Evolutionary conservation across 1,284 basidiomycete species (phyloP), one percentile per base, ranked within the genome.

Genomic region (Sporisorium exsertum): DNA sequence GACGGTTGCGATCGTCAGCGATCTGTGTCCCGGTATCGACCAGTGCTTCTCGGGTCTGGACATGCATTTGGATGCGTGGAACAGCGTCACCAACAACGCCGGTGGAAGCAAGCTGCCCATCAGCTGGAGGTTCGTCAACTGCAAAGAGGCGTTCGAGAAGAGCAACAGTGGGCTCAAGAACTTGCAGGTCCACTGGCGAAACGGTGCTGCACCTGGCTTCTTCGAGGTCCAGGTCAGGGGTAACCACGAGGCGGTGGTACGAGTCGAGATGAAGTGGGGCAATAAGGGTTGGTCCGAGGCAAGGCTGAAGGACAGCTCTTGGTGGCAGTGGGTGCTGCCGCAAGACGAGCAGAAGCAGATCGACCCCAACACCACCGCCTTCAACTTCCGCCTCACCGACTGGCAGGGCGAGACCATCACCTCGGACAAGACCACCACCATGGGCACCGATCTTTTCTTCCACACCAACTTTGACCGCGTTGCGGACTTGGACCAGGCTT

Each of bases 391-490:
- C 15, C 18, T 76, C 24, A 67, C 69, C 10, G 73, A 76, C 29
- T 76, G 73, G 73, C 64, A 76, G 61, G 73, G 68, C 15, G 64
- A 72, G 52, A 72, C 64, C 2, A 71, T 76, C 61, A 59, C 67
- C 1, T 61, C 59, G 18, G 72, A 75, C 27, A 49, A 54, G 9
- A 24, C 35, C 27, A 71, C 72, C 5, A 10, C 22, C 18, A 70
- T 70, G 57, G 54, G 54, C 10, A 52, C 9, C 6, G 72, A 75
- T 29, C 20, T 75, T 5, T 51, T 58, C 35, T 57, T 75, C 35
- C 40, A 70, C 16, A 26, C 64, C 22, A 75, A 75, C 64, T 75
- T 75, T 57, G 72, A 74, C 9, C 22, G 61, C 1, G 42, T 66
- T 20, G 49, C 26, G 1, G 29, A 45, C 24, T 12, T 24, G 15